phyloP scores from a whole-genome alignment of 148 eudicot species.

The Polygonum maritimum region DNA sequence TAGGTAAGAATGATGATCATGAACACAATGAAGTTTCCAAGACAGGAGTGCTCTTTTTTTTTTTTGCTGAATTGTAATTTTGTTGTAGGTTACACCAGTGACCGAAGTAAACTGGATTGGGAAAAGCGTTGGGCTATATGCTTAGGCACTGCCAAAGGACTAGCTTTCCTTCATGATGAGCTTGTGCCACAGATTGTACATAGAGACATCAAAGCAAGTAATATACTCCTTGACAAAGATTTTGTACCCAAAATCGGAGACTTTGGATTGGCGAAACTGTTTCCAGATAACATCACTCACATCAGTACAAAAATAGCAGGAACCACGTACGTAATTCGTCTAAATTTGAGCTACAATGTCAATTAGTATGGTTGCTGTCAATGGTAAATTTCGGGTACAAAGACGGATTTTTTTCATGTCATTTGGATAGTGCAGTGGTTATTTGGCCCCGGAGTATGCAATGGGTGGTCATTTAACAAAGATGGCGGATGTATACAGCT shows the following conservation, averaged over 20 bases:
- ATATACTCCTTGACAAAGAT: slow-evolving; percentile 67
- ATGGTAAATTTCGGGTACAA: too few relatives aligned
- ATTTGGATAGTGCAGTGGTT: slow-evolving; percentile 14
- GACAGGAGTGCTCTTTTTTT: not conserved
- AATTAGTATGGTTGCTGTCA: too few relatives aligned
- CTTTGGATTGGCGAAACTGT: slow-evolving; percentile 95
- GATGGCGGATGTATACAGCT: slow-evolving; percentile 17
- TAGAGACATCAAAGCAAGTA: slow-evolving; percentile 94
- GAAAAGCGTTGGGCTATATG: slow-evolving; percentile 66
- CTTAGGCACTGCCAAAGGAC: slow-evolving; percentile 73
- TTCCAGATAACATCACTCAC: slow-evolving; percentile 87
- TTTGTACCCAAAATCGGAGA: slow-evolving; percentile 83
- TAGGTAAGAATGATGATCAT: slow-evolving; percentile 47
- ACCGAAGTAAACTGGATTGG: slow-evolving; percentile 56
- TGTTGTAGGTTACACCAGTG: slow-evolving; percentile 48
- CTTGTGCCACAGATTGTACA: slow-evolving; percentile 91
- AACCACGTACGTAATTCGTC: slow-evolving; percentile 64
- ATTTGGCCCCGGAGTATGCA: slow-evolving; percentile 15
- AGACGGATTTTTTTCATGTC: not conserved
- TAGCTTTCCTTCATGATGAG: slow-evolving; percentile 87
- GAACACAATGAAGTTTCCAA: not conserved
- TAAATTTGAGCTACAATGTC: not conserved
- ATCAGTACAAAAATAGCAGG: slow-evolving; percentile 88
- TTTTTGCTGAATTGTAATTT: not conserved
- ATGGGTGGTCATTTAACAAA: slow-evolving; percentile 14